Base-by-base conservation (phyloP, 1,139 yeast genomes). In the Saccharomyces hybrid region DNA sequence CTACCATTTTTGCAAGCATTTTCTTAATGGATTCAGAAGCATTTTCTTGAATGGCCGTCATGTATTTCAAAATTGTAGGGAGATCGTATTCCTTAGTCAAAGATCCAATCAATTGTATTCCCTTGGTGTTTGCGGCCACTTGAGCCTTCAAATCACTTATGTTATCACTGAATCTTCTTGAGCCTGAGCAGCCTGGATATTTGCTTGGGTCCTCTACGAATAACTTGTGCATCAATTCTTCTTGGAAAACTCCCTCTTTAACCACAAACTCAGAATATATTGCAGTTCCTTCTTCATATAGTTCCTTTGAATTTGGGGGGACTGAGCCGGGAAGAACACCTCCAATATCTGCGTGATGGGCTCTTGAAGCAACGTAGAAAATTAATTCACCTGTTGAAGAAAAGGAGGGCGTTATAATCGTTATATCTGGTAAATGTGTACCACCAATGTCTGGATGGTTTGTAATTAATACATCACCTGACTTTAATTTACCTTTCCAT, bases 401-500 rank as follows among this genome's bases (percentile, higher is more conserved):
- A 59, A 78, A 77, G 2, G 82, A 81, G 1, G 87, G 87, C 0
- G 86, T 80, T 28, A 82, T 80, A 8, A 82, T 83, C 0, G 87
- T 88, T 52, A 83, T 82, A 73, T 88, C 96, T 0, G 95, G 95
- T 56, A 87, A 75, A 72, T 87, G 95, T 0, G 91, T 83, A 0
- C 95, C 95, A 27, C 95, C 95, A 56, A 83, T 83, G 25, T 78
- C 82, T 1, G 95, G 95, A 65, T 87, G 95, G 64, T 87, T 87
- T 1, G 90, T 81, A 3, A 86, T 84, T 32, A 87, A 69, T 0
- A 86, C 93, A 70, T 86, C 95, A 26, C 95, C 95, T 7, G 80
- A 82, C 54, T 78, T 72, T 28, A 80, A 62, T 57, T 73, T 76
- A 11, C 81, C 86, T 55, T 79, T 71, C 90, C 93, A 86, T 34